Evolutionary conservation across 2,329 filamentous ascomycete species (phyloP), one percentile per base, ranked within the genome.

Genomic region (Colletotrichum neosansevieriae): DNA sequence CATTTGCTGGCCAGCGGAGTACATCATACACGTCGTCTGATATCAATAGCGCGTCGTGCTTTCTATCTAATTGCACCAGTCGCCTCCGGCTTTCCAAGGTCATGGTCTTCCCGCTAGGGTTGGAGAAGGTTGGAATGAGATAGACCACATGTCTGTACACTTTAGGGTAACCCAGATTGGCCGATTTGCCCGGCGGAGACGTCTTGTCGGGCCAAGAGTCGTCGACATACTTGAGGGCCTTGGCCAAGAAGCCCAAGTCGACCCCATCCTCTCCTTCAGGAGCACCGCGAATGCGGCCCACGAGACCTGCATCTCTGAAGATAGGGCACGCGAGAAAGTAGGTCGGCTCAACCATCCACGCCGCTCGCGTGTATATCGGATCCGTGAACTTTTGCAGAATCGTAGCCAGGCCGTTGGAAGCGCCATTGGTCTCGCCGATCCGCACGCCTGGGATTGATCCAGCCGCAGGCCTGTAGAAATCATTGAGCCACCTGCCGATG

Each of bases 11-110:
- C 93, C 94, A 98, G 76, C 94, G 92, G 4, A 98, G 84, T 72
- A 95, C 91, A 77, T 98, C 95, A 76, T 98, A 98, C 7, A 98
- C 94, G 77, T 98, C 95, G 79, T 98, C 95, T 51, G 88, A 88
- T 24, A 98, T 85, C 60, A 98, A 80, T 13, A 98, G 85, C 5
- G 93, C 93, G 76, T 98, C 90, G 76, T 91, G 89, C 68, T 89
- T 84, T 62, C 95, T 86, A 0, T 94, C 95, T 6, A 97, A 79
- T 11, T 83, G 82, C 21, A 98, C 89, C 3, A 98, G 84, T 11
- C 82, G 82, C 71, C 89, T 81, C 3, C 95, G 87, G 36, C 91
- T 87, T n/a, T 80, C 77, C 4, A 94, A 78, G 12, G 89, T 89
- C 90, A 97, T 95, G 3, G 92, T 94, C 75, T 91, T 91, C 21